Evolutionary conservation across 768 basidiomycete genomes (phyloP).

Genomic region (Mycena floridula): DNA sequence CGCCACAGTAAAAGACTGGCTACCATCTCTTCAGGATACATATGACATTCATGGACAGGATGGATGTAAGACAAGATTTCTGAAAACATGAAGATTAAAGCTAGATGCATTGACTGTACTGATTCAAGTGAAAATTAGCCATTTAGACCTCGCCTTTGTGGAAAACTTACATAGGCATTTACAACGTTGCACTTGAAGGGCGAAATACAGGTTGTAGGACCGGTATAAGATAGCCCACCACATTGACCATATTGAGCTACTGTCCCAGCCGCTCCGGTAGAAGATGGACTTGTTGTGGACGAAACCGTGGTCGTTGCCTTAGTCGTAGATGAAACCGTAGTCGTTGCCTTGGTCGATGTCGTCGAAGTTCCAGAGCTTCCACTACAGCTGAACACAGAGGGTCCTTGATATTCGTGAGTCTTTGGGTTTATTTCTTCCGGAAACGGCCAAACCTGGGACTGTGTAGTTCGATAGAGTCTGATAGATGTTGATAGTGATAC

Average conservation of each 20-base stretch:
- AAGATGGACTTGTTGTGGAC: background rate
- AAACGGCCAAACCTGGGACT: constrained; percentile 2
- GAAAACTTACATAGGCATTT: constrained; percentile 1
- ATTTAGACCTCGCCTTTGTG: background rate
- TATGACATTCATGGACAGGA: too few relatives aligned
- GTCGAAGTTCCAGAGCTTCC: background rate
- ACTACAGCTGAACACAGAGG: constrained; percentile 22
- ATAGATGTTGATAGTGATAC: constrained; percentile 27
- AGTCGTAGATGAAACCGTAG: background rate
- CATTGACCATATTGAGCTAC: constrained; percentile 3
- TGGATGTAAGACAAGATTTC: too few relatives aligned
- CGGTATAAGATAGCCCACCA: constrained; percentile 1
- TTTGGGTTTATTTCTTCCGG: background rate
- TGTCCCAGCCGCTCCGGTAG: background rate
- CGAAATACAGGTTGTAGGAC: background rate
- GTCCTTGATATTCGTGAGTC: constrained; percentile 14
- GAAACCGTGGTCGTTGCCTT: background rate
- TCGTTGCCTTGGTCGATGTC: background rate
- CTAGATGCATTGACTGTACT: constrained; percentile 1
- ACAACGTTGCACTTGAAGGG: constrained; percentile 1
- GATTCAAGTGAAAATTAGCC: background rate
- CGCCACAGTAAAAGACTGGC: too few relatives aligned
- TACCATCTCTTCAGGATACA: too few relatives aligned
- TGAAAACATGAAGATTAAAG: too few relatives aligned
- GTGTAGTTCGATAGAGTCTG: constrained; percentile 14